Evolutionary conservation across 2,329 filamentous ascomycete genomes (phyloP).

Genomic region (Beauveria asiatica): DNA sequence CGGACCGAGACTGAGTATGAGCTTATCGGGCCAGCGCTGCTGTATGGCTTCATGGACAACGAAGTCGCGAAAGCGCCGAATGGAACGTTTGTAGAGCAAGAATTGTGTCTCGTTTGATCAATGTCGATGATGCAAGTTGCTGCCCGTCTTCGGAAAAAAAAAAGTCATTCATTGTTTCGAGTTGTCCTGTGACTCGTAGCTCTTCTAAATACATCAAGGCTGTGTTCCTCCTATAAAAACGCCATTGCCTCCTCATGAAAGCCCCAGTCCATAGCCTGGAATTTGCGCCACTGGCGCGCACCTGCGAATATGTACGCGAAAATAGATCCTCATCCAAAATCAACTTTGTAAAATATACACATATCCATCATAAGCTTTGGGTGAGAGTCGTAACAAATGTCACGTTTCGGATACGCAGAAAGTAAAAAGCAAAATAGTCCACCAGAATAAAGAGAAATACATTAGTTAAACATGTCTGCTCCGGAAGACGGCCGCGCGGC

Average conservation of each 20-base stretch:
- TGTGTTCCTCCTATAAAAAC: neutral
- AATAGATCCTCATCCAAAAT: neutral
- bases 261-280: neutral
- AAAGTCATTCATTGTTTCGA: neutral
- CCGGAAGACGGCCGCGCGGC: constrained; percentile 23
- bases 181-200: neutral
- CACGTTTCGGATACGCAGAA: neutral
- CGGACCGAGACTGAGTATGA: neutral
- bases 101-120: neutral
- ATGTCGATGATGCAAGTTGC: neutral
- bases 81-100: neutral
- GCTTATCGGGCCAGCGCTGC: constrained; percentile 2
- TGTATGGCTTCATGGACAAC: constrained; percentile 10
- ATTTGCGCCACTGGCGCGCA: neutral
- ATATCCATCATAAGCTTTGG: constrained; percentile 14
- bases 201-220: neutral
- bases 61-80: neutral
- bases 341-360: constrained; percentile 13
- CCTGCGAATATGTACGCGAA: constrained; percentile 2
- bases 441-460: neutral
- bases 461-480: constrained; percentile 31
- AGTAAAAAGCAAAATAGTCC: neutral
- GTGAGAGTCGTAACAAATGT: neutral
- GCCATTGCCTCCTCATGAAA: neutral
- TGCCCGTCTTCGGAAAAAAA: neutral